A percentile compares a stretch with the other conserved stretches of the same genome.
phyloP scores from a whole-genome alignment of 73 alveolate species.

The Tetrahymena elliotti region DNA sequence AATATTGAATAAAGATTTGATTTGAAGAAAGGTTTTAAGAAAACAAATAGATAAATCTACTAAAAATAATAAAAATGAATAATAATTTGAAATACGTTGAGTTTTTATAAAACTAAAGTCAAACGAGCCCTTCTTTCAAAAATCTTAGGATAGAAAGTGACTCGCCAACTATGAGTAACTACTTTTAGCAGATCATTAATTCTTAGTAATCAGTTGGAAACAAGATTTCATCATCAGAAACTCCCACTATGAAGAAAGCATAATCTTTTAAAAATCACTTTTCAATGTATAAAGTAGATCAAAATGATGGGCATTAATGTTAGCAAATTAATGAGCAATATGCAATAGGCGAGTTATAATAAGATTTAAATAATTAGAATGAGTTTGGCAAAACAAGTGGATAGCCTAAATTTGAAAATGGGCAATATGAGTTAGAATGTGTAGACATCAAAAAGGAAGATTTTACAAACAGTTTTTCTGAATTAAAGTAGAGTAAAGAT shows the following conservation, averaged over 20 bases:
- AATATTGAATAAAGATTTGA: background rate
- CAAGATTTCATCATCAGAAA: background rate
- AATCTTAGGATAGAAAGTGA: background rate
- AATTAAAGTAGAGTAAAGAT: background rate
- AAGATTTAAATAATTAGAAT: background rate
- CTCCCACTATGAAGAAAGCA: background rate
- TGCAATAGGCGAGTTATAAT: background rate
- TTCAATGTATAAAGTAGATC: background rate
- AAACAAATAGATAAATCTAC: background rate
- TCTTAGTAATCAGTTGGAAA: background rate
- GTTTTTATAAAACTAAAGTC: background rate
- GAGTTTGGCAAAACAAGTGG: background rate
- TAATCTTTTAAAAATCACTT: background rate
- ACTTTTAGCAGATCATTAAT: background rate
- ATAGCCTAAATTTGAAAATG: background rate
- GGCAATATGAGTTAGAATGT: background rate
- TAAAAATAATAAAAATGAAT: background rate
- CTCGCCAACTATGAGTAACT: background rate
- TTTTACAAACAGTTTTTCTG: background rate
- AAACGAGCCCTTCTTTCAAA: background rate
- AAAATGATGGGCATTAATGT: background rate
- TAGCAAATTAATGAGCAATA: background rate
- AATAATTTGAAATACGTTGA: background rate
- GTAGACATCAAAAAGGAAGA: background rate
- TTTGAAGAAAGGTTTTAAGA: background rate